Percentiles rank a stretch among this genome's conserved stretches.
Evolutionary conservation across 1,284 basidiomycete genomes (phyloP).

Genomic region (Leccinum griseonigrum): DNA sequence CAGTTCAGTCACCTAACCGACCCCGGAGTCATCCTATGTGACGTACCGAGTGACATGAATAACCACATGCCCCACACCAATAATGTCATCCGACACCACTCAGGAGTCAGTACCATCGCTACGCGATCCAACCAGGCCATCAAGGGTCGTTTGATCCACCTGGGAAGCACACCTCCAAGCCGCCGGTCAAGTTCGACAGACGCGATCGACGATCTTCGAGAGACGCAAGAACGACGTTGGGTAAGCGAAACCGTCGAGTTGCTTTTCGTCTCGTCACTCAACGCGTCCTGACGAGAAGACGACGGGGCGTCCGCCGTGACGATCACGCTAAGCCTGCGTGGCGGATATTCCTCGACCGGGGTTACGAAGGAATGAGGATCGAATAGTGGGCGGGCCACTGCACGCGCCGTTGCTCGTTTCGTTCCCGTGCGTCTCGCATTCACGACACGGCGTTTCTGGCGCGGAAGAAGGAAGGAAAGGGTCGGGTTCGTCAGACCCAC

Average conservation of each 20-base stretch:
- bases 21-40: constrained; percentile 1
- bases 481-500: constrained; percentile 24
- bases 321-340: constrained; percentile 15
- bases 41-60: constrained; percentile 74
- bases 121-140: constrained; percentile 73
- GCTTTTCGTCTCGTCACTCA: constrained; percentile 20
- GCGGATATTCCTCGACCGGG: constrained; percentile 31
- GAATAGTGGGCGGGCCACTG: constrained; percentile 16
- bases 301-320: constrained; percentile 7
- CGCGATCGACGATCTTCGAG: constrained; percentile 15
- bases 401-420: constrained; percentile 13
- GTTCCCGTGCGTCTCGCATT: constrained; percentile 6
- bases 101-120: constrained; percentile 71
- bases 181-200: constrained; percentile 40
- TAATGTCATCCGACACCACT: constrained; percentile 82
- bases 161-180: constrained; percentile 44
- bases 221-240: constrained; percentile 16
- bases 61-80: constrained; percentile 87
- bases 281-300: constrained; percentile 6
- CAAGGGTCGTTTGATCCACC: constrained; percentile 48
- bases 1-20: neutral
- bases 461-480: constrained; percentile 25
- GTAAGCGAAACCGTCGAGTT: neutral
- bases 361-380: constrained; percentile 36
- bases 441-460: constrained; percentile 16